Evolutionary conservation across 345 rosid genomes (phyloP), one percentile per base, ranked within the genome.

Genomic region (Ceriops tagal): DNA sequence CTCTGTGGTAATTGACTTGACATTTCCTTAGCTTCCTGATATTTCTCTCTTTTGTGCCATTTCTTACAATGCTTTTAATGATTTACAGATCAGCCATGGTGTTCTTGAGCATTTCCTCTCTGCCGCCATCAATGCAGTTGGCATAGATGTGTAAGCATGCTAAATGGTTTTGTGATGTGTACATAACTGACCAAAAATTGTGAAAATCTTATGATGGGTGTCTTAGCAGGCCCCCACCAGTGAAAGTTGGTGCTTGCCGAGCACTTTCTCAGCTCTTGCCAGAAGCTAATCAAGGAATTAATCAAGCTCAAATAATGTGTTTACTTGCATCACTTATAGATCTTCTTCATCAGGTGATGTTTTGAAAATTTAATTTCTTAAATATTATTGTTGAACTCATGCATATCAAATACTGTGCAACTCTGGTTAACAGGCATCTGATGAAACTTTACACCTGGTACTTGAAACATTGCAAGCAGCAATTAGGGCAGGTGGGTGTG

Each of bases 211-310:
- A 67, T 68, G 59, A 62, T 61, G 65, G 67, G 31, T 55, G 57
- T 67, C 65, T 73, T 68, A 65, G 61, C 88, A 93, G 97, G 72
- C 89, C 97, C 58, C 89, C 93, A 65, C 85, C 93, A 57, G 96
- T 91, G 69, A 93, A 93, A 87, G 89, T 91, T 68, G 97, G 98
- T 65, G 98, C 96, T 59, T 93, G 98, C 75, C 85, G 82, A 64
- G 95, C 97, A 64, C 86, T 93, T 70, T 86, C 88, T 35, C 90
- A 82, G 81, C 93, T 93, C 75, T 84, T 93, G 53, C 92, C 92
- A 46, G 86, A 87, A 71, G 87, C 87, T 73, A 88, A 86, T 61
- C 81, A 77, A 66, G 81, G 76, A 61, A 72, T 73, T 71, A 67
- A 91, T 70, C 79, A 85, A 67, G 87, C 91, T 75, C 92, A 89